These are phyloP conservation scores for Penicillium sp. DNA, from an alignment of 2,329 filamentous ascomycete genomes.

Conservation along the genomic window DNA sequence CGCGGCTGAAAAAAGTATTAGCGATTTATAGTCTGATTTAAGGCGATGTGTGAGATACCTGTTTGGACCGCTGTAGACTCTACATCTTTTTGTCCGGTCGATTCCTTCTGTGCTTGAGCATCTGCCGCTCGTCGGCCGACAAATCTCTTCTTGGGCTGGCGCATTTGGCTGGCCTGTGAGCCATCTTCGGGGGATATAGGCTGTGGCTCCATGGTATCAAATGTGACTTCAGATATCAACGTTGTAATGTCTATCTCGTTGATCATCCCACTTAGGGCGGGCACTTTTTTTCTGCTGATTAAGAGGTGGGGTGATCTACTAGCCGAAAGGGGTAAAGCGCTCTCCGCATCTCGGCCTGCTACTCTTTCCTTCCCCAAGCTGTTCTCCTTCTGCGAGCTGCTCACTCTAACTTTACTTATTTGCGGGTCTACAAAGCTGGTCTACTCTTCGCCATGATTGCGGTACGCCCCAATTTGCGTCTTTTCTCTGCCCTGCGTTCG, in stretches of 20 bases:
- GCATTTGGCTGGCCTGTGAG: slow-evolving; percentile 31
- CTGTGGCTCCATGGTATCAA: not conserved
- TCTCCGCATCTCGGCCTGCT: slow-evolving; percentile 32
- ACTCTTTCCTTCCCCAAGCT: slow-evolving; percentile 8
- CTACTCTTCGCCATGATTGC: slow-evolving; percentile 18
- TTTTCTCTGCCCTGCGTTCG: slow-evolving; percentile 31
- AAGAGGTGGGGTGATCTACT: slow-evolving; percentile 17
- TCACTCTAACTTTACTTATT: not conserved
- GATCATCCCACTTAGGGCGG: slow-evolving; percentile 17
- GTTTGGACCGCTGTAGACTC: slow-evolving; percentile 57
- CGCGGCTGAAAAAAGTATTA: slow-evolving; percentile 55
- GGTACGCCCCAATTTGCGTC: slow-evolving; percentile 26
- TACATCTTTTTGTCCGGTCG: slow-evolving; percentile 60
- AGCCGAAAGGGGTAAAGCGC: slow-evolving; percentile 18
- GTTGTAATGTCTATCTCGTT: not conserved
- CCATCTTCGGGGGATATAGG: not conserved
- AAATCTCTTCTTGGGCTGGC: slow-evolving; percentile 88
- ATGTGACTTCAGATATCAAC: not conserved
- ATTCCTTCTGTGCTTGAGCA: slow-evolving; percentile 57
- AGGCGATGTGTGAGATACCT: slow-evolving; percentile 26
- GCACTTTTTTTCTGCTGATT: slow-evolving; percentile 16
- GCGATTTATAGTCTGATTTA: not conserved
- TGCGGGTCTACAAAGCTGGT: not conserved
- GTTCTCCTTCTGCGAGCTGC: not conserved
- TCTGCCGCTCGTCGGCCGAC: slow-evolving; percentile 76